These are phyloP conservation scores for Agrostemma githago DNA, from an alignment of 148 eudicot genomes.

Conservation along the genomic window DNA sequence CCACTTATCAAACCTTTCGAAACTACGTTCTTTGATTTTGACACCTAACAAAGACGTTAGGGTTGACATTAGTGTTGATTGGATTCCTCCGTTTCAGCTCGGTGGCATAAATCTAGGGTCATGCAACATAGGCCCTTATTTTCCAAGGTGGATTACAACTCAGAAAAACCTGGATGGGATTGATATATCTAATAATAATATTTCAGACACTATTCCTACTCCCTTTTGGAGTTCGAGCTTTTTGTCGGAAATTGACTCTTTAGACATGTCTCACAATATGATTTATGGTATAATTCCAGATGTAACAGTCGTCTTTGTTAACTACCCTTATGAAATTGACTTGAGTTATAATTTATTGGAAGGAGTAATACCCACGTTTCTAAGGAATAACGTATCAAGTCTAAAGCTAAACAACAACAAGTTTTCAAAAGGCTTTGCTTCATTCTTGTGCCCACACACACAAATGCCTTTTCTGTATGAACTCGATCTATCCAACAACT, in stretches of 20 bases:
- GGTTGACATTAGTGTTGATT: too few species aligned
- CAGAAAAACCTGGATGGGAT: too few species aligned
- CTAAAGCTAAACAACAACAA: conserved; percentile 13
- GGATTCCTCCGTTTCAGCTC: too few species aligned
- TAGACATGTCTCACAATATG: conserved; percentile 22
- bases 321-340: background rate
- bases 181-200: too few species aligned
- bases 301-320: background rate
- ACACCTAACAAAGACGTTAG: too few species aligned
- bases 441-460: conserved; percentile 16
- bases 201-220: too few species aligned
- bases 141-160: too few species aligned
- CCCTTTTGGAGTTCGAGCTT: background rate
- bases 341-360: conserved; percentile 12
- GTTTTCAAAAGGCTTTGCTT: conserved; percentile 7
- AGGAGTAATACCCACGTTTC: conserved; percentile 23
- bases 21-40: too few species aligned
- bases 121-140: too few species aligned
- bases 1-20: too few species aligned
- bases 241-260: background rate
- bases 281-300: conserved; percentile 18
- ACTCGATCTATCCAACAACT: conserved; percentile 25
- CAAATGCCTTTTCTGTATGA: background rate
- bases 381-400: background rate
- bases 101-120: too few species aligned